These are phyloP conservation scores for Penicillium sp. DNA, from an alignment of 2,329 filamentous ascomycete species.

Conservation along the genomic window DNA sequence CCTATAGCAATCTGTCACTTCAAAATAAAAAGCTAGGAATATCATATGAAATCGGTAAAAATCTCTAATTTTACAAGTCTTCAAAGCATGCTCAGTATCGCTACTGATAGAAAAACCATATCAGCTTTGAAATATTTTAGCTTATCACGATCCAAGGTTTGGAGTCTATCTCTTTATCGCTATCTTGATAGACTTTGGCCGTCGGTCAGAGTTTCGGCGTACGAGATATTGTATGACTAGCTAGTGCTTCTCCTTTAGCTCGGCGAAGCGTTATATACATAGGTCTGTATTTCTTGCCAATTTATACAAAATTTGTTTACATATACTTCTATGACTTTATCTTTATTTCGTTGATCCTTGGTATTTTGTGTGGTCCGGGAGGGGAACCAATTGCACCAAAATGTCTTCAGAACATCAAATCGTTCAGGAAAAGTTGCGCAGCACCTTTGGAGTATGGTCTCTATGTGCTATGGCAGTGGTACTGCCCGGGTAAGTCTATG, in stretches of 20 bases:
- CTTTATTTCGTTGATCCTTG: background rate
- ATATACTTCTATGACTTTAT: background rate
- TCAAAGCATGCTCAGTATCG: too few relatives aligned
- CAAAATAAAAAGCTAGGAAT: too few relatives aligned
- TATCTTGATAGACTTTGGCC: background rate
- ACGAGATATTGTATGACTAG: background rate
- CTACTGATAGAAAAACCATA: background rate
- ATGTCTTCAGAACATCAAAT: background rate
- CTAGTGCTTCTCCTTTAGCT: background rate
- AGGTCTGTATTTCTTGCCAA: background rate
- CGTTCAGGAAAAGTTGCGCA: background rate
- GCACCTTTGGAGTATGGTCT: background rate
- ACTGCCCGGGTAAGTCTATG: background rate
- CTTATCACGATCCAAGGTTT: background rate
- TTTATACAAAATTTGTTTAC: background rate
- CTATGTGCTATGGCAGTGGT: background rate
- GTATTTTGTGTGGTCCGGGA: background rate
- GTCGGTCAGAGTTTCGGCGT: background rate
- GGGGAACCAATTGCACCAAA: background rate
- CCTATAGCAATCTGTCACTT: too few relatives aligned
- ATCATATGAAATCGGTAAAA: too few relatives aligned
- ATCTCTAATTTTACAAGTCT: too few relatives aligned
- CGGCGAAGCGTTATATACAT: background rate
- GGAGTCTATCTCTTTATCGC: background rate
- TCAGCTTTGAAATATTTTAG: too few relatives aligned